phyloP scores from a whole-genome alignment of 192 early-diverging fungal species.

The Podila minutissima region DNA sequence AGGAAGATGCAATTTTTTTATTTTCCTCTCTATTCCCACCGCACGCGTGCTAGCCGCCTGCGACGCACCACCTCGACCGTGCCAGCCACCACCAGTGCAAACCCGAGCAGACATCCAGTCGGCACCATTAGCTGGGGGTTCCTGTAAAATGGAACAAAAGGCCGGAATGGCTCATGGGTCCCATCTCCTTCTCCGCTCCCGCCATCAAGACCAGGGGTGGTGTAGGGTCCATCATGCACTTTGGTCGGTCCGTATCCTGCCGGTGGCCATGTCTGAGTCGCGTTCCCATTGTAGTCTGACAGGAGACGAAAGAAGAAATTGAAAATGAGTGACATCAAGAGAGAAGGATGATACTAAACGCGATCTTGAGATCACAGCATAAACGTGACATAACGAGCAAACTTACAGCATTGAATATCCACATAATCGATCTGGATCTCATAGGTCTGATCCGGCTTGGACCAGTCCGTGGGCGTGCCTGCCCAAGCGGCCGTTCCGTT shows the following conservation, averaged over 20 bases:
- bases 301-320: background rate
- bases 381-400: background rate
- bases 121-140: conserved; percentile 32
- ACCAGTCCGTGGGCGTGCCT: conserved; percentile 64
- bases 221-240: conserved; percentile 13
- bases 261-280: conserved; percentile 39
- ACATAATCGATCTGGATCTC: conserved; percentile 51
- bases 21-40: conserved; percentile 5
- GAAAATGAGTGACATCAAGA: background rate
- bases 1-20: background rate
- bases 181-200: background rate
- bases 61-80: conserved; percentile 20
- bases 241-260: conserved; percentile 44
- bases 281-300: conserved; percentile 22
- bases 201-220: conserved; percentile 24
- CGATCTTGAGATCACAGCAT: background rate
- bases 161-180: conserved; percentile 6
- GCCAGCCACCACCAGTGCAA: conserved; percentile 14
- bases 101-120: conserved; percentile 24
- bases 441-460: conserved; percentile 54
- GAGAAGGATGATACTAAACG: background rate
- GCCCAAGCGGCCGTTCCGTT: conserved; percentile 66
- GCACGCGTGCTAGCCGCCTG: conserved; percentile 21
- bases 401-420: conserved; percentile 49
- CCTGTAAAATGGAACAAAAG: conserved; percentile 37